Base-by-base conservation (phyloP, 345 rosid genomes). In the Viola odorata region DNA sequence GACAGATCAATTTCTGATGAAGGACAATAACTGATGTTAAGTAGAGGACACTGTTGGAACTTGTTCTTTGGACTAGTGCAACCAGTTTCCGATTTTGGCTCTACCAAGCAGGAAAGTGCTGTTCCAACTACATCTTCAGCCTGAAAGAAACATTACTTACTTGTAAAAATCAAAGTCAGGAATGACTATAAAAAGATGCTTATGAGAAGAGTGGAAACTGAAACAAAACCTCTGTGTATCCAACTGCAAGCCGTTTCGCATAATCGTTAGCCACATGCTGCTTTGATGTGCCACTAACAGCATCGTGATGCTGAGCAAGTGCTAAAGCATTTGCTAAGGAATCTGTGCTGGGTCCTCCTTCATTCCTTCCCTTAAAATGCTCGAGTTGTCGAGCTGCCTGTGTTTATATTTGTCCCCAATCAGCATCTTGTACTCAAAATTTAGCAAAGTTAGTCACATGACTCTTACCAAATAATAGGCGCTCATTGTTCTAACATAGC, bases 351-450 rank as follows among this genome's bases (percentile, higher is more conserved):
- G 89, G 77, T 55, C 83, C 73, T 41, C 60, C 57, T 8, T 74
- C 47, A 63, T 64, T 78, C 71, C 60, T 82, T 49, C 91, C 89
- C 8, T 64, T 84, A 53, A 82, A 75, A 70, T 77, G 83, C 70
- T 87, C 91, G 38, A 87, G 87, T 74, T 87, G 85, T 60, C 91
- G 73, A 44, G 95, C 87, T 39, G 87, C 91, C 95, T 87, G 50
- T 2, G 2, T 23, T 1, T 23, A 23, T 23, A 23, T 23, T 47
- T 42, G 45, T 42, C 7, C 8, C 7, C 8, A 42, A 3, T 7
- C 45, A 42, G 32, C 11, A 42, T 42, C 45, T 42, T 42, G 7
- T 7, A 42, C 3, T 42, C 7, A 42, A 6, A 42, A 7, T 42
- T 42, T 6, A 6, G 7, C 11, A 44, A 44, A 44, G 12, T 44